These are phyloP conservation scores for Cystobasidium sp. DNA, from an alignment of 1,284 basidiomycete species.

Conservation along the genomic window DNA sequence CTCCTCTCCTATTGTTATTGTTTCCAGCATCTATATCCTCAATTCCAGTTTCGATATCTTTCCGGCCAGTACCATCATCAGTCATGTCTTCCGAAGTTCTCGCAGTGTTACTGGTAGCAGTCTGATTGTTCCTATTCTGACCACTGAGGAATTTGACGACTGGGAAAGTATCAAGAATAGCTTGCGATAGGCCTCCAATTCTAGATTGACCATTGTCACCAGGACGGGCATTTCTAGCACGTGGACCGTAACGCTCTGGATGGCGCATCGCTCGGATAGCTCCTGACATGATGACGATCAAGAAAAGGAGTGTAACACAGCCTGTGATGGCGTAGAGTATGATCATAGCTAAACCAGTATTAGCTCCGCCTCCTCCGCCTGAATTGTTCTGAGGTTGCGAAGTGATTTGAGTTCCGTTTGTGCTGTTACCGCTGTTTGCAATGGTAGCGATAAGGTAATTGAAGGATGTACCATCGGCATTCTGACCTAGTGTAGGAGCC, in stretches of 20 bases:
- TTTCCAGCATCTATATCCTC: conserved; percentile 3
- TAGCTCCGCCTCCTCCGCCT: conserved; percentile 30
- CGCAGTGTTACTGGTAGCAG: conserved; percentile 18
- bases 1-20: not conserved
- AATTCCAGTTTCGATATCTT: conserved; percentile 29
- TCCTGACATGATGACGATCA: conserved; percentile 75
- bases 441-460: conserved; percentile 48
- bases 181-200: conserved; percentile 77
- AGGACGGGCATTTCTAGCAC: conserved; percentile 56
- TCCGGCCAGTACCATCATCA: not conserved
- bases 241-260: conserved; percentile 87
- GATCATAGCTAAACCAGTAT: conserved; percentile 76
- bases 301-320: conserved; percentile 76
- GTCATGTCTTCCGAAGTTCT: conserved; percentile 1
- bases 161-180: conserved; percentile 91
- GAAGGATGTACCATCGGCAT: not conserved
- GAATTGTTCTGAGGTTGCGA: not conserved
- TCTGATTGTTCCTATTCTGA: not conserved
- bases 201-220: conserved; percentile 64
- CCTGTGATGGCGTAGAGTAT: conserved; percentile 64
- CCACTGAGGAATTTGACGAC: conserved; percentile 74
- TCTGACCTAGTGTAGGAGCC: conserved; percentile 25
- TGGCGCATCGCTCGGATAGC: conserved; percentile 79
- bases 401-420: conserved; percentile 21
- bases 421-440: conserved; percentile 39